A percentile compares a stretch with the other conserved stretches of the same genome.
Evolutionary conservation across 768 basidiomycete genomes (phyloP).

Genomic region (Lentinula sp.): DNA sequence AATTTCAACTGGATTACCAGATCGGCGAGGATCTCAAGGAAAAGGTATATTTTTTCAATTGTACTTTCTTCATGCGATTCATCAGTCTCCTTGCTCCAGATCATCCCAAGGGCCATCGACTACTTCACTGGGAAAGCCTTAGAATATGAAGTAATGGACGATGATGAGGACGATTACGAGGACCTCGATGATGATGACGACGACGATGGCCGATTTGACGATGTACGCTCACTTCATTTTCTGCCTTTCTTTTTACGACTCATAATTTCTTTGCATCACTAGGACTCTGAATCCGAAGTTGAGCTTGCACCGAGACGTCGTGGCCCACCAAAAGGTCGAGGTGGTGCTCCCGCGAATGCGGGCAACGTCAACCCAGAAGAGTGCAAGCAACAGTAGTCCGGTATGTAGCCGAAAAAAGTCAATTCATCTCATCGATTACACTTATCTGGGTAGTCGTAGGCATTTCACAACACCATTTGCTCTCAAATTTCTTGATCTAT

Average conservation of each 20-base stretch:
- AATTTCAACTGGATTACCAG: slow-evolving; percentile 95
- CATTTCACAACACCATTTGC: neutral
- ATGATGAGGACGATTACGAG: slow-evolving; percentile 55
- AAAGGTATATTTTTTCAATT: slow-evolving; percentile 47
- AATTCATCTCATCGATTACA: no score
- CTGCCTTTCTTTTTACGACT: slow-evolving; percentile 7
- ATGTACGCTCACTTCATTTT: slow-evolving; percentile 24
- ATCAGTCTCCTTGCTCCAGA: slow-evolving; percentile 31
- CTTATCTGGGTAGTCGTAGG: no score
- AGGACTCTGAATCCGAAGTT: slow-evolving; percentile 70
- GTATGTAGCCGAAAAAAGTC: neutral
- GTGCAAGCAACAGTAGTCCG: slow-evolving; percentile 79
- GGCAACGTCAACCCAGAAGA: slow-evolving; percentile 70
- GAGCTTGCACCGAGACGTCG: slow-evolving; percentile 52
- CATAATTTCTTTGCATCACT: slow-evolving; percentile 9
- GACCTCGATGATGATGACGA: slow-evolving; percentile 43
- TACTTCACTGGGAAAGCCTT: slow-evolving; percentile 97
- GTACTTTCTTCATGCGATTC: slow-evolving; percentile 4
- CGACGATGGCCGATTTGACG: slow-evolving; percentile 46
- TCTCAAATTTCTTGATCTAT: neutral
- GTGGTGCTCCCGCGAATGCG: slow-evolving; percentile 32
- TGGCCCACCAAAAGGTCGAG: slow-evolving; percentile 52
- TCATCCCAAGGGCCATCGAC: slow-evolving; percentile 93
- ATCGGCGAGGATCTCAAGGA: slow-evolving; percentile 98
- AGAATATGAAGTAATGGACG: slow-evolving; percentile 61